Evolutionary conservation across 805 yeast genomes (phyloP), one percentile per base, ranked within the genome.

Genomic region (Candida anglica): DNA sequence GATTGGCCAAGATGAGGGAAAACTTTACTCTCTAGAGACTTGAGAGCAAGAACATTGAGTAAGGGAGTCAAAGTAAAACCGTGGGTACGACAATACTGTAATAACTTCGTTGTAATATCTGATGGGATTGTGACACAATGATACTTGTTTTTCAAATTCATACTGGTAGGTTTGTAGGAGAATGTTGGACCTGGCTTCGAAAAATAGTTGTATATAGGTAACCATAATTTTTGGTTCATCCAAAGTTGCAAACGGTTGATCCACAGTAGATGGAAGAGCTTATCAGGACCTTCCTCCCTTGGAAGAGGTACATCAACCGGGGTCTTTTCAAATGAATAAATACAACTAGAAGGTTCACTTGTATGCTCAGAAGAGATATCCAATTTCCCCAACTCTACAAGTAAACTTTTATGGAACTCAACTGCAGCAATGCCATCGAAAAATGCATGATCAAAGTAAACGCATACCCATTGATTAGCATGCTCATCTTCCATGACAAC

Each of bases 391-490:
- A 47, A 25, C 27, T 43, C 44, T 13, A 37, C 30, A 10, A 45
- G 29, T 21, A 61, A 48, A 15, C 51, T 48, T 15, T 41, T 34
- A 26, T 58, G 63, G 39, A 63, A 58, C 28, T 42, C 42, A 10
- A 40, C 36, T 3, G 58, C 63, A 13, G 63, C 47, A 13, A 47
- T 45, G 2, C 69, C 71, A 42, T 64, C 69, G 26, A 55, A 52
- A 7, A 58, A 36, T 3, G 50, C 14, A 34, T 55, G 68, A 17
- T 60, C 59, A 35, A 49, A 55, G 15, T 32, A 33, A 19, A 62
- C 43, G 11, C 52, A 31, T 5, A 54, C 11, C 28, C 49, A 45
- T 28, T 46, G 51, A 10, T 27, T 39, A 1, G 27, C 19, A 18
- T 36, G 27, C 30, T 44, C 43, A 21, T 37, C 33, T 23, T 39